Evolutionary conservation across 108 stramenopile genomes (phyloP), one percentile per base, ranked within the genome.

Genomic region (Hondaea fermentalgiana): DNA sequence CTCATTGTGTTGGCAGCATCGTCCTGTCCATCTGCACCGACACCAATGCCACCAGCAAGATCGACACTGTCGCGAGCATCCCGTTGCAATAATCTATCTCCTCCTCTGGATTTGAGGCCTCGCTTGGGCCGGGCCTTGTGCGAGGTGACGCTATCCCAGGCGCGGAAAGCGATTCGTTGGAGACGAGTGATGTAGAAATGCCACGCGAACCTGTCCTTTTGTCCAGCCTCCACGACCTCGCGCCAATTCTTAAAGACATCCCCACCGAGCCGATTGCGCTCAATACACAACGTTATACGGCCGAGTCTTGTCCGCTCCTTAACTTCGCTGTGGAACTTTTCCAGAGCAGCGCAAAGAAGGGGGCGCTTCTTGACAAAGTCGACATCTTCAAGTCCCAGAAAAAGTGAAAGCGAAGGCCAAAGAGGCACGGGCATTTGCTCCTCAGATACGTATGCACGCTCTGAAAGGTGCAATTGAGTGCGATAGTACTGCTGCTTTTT

Each of bases 151-250:
- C 42, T 3, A 17, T 69, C 64, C 64, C 64, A 69, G 8, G 64
- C 64, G 3, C 42, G 25, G 64, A 69, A 69, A 8, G 25, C 64
- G 35, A 42, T 3, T 14, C 64, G 64, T 3, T 69, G 25, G 10
- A 69, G 64, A 6, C 76, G 6, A 12, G 6, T 55, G 19, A 83
- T 23, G 51, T 83, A 83, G 51, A 45, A 45, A 23, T 83, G 23
- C 76, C 76, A 83, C 6, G 76, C 76, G 4, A 45, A 83, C 76
- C 76, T 55, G 51, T 83, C 76, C 76, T 83, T 83, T 83, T 83
- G 76, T 1, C 76, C 49, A 45, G 45, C 76, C 76, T 83, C 49
- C 19, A 83, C 76, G 4, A 53, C 45, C 12, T n/a, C 51, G n/a
- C 51, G 3, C 76, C 76, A 83, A 4, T 16, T n/a, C 51, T 83